Base-by-base conservation (phyloP, 345 rosid genomes). In the Kernera saxatilis region DNA sequence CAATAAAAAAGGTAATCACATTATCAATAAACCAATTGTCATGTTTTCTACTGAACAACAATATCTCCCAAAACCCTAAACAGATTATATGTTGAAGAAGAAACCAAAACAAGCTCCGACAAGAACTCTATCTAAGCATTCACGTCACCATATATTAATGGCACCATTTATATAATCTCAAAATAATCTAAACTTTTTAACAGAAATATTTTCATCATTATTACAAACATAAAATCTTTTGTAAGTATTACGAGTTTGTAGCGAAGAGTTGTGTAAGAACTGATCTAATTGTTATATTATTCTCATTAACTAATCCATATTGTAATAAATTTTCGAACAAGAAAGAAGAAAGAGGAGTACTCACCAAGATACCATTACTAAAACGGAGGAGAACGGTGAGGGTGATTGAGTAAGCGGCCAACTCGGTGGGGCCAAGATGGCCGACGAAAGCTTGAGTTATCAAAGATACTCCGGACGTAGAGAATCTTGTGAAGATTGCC, bases 361-460 rank as follows among this genome's bases (percentile, higher is more conserved):
- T 21, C 50, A 86, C 93, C 88, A 87, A 76, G 39, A 91, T 18
- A 8, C 97, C 97, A 48, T 79, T 84, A 27, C 79, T 81, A 21
- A 91, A 87, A 61, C 96, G 78, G 44, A 91, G 30, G 60, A 88
- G 85, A 19, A 87, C 85, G 1, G 96, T 82, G 78, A 74, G 64
- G 8, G 81, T 84, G 17, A 88, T 83, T 7, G 97, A 87, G 70
- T 73, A 87, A 9, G 96, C 96, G 5, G 97, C 97, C 10, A 88
- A 81, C 59, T 91, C 82, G 0, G 75, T 78, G 0, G 90, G 23
- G 23, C 97, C 90, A 62, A 88, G 77, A 60, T 87, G 97, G 0
- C 97, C 97, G 6, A 87, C 64, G 49, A 87, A 91, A 2, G 87
- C 91, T 67, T 87, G 95, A 48, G 75, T 88, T 67, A 88, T 67